Percentiles rank a stretch among this genome's conserved stretches.
Conservation (phyloP, 2,329 filamentous ascomycete genomes). For the Monascus ruber region DNA sequence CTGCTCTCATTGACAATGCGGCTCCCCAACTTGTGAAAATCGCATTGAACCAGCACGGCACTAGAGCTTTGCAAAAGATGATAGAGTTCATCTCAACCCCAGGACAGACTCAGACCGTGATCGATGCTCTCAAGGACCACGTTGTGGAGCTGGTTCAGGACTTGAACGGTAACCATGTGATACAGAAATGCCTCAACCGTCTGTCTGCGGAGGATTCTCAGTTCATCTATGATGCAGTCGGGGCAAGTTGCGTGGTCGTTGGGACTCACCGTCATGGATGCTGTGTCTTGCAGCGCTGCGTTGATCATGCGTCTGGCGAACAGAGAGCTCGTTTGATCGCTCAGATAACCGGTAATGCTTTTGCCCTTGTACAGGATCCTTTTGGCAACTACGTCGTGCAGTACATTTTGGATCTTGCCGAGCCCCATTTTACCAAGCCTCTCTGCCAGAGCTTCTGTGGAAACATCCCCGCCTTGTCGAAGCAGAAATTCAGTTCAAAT, state of each 20-base stretch:
- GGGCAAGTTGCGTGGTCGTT: slow-evolving; percentile 72
- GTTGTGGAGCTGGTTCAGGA: slow-evolving; percentile 96
- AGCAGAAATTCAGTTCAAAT: slow-evolving; percentile 98
- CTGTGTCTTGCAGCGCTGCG: slow-evolving; percentile 95
- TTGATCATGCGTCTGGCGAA: slow-evolving; percentile 83
- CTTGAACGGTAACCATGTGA: slow-evolving; percentile 96
- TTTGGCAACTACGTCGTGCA: slow-evolving; percentile 99
- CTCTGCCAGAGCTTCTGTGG: slow-evolving; percentile 71
- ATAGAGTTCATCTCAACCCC: slow-evolving; percentile 88
- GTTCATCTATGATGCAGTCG: slow-evolving; percentile 95
- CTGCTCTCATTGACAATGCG: slow-evolving; percentile 81
- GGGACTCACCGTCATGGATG: slow-evolving; percentile 96
- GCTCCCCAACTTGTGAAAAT: slow-evolving; percentile 81
- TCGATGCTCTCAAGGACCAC: slow-evolving; percentile 65
- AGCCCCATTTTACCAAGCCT: slow-evolving; percentile 77
- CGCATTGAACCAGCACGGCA: slow-evolving; percentile 93
- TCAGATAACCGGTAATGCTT: slow-evolving; percentile 81
- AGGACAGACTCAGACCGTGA: slow-evolving; percentile 78
- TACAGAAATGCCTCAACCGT: slow-evolving; percentile 97
- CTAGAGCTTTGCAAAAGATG: slow-evolving; percentile 96
- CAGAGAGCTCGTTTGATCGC: slow-evolving; percentile 81
- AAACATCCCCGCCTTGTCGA: slow-evolving; percentile 61
- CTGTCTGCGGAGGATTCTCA: slow-evolving; percentile 72
- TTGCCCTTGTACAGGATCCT: slow-evolving; percentile 82
- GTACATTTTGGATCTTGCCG: slow-evolving; percentile 92